Percentiles rank a stretch among this genome's conserved stretches.
Evolutionary conservation across 495 filamentous ascomycete species (phyloP).

Genomic region (Podospora comata): DNA sequence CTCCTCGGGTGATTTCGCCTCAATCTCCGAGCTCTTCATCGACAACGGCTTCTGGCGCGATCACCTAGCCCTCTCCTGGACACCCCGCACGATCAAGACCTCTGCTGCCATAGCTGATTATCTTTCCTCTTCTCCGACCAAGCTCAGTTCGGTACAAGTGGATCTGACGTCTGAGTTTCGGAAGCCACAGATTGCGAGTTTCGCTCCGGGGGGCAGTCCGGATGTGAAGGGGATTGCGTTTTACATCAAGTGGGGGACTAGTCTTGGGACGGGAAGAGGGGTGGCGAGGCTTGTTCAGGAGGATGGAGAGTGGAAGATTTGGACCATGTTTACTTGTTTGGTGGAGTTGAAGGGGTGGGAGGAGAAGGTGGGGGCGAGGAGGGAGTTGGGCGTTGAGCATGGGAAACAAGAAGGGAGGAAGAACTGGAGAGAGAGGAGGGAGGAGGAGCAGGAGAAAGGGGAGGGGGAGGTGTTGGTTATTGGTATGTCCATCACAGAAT

Average conservation of each 20-base stretch:
- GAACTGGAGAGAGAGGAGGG: constrained; percentile 66
- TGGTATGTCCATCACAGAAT: constrained; percentile 42
- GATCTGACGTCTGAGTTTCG: constrained; percentile 44
- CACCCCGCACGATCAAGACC: constrained; percentile 57
- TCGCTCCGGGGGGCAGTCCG: constrained; percentile 42
- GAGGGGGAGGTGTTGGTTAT: constrained; percentile 67
- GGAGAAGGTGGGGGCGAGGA: constrained; percentile 48
- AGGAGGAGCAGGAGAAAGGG: constrained; percentile 49
- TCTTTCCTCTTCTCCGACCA: constrained; percentile 25
- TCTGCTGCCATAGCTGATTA: constrained; percentile 49
- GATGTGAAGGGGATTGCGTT: constrained; percentile 49
- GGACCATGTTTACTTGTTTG: constrained; percentile 59
- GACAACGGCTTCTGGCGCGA: constrained; percentile 61
- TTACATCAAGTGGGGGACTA: constrained; percentile 52
- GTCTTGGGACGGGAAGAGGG: constrained; percentile 55
- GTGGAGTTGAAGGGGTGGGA: constrained; percentile 50
- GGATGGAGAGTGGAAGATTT: constrained; percentile 58
- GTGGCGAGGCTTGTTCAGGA: constrained; percentile 54
- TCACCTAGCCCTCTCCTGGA: constrained; percentile 59
- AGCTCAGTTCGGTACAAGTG: constrained; percentile 47
- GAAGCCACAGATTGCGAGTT: constrained; percentile 45
- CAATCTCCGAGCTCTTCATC: not conserved
- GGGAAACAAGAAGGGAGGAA: constrained; percentile 43
- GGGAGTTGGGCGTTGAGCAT: constrained; percentile 52
- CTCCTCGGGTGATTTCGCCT: not conserved